Conservation (phyloP, 2,329 filamentous ascomycete species). For the Cladorrhinum sp. region DNA sequence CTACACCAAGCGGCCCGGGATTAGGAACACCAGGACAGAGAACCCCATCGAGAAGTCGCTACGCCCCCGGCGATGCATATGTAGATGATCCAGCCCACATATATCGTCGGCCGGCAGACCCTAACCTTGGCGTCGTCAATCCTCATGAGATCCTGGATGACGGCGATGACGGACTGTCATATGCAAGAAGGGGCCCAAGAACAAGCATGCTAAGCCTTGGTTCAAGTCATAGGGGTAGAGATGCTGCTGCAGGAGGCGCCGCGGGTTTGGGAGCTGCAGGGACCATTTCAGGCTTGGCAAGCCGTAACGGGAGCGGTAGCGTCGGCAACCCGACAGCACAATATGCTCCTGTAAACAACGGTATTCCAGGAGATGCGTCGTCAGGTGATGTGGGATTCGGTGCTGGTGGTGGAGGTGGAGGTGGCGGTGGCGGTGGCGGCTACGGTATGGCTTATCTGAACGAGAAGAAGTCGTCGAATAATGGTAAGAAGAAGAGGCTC, state of each 20-base stretch:
- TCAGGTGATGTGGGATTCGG: slow-evolving; percentile 8
- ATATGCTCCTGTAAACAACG: slow-evolving; percentile 55
- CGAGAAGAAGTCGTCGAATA: slow-evolving; percentile 68
- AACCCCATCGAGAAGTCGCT: slow-evolving; percentile 48
- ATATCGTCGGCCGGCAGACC: slow-evolving; percentile 49
- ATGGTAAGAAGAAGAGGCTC: slow-evolving; percentile 67
- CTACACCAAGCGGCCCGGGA: slow-evolving; percentile 34
- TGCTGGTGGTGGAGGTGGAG: neutral
- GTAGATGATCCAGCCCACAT: slow-evolving; percentile 66
- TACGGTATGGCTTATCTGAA: slow-evolving; percentile 30
- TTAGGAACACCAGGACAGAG: slow-evolving; percentile 34
- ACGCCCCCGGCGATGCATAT: slow-evolving; percentile 48
- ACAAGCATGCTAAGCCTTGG: slow-evolving; percentile 59
- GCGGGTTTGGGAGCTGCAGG: slow-evolving; percentile 42
- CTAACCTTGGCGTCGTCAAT: slow-evolving; percentile 61
- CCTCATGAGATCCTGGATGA: slow-evolving; percentile 82
- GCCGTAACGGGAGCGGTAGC: slow-evolving; percentile 34
- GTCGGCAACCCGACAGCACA: slow-evolving; percentile 33
- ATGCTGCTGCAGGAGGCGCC: slow-evolving; percentile 44
- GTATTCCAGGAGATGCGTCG: neutral
- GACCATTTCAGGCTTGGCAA: slow-evolving; percentile 43
- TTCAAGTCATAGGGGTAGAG: slow-evolving; percentile 39
- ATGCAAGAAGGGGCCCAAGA: slow-evolving; percentile 44
- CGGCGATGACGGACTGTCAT: slow-evolving; percentile 77
- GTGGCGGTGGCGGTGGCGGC: slow-evolving; percentile 12